Base-by-base conservation (phyloP, 164 flowering plant species). In the Vitis riparia region DNA sequence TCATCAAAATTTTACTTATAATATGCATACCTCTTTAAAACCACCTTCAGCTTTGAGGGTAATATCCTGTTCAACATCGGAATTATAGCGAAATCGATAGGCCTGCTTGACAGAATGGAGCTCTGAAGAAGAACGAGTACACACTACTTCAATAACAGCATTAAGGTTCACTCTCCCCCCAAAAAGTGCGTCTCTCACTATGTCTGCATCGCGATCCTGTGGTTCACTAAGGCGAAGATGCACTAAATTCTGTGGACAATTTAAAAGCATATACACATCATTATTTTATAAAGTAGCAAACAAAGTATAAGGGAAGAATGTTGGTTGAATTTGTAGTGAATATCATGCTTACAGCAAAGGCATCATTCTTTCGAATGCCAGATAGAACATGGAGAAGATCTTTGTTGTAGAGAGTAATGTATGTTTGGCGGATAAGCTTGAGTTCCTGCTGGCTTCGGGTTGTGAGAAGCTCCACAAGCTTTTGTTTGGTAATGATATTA, bases 1-100 rank as follows among this genome's bases (percentile, higher is more conserved):
- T 23, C 27, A 23, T 23, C 19, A 56, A 13, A 56, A 12, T 8
- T 15, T 56, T 10, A 8, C 16, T 56, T 8, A 19, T 5, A 58
- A 58, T 66, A 57, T 27, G 30, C 48, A 27, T 72, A 79, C 84
- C 80, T 79, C 80, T 71, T 71, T 76, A 53, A 70, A 66, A 47
- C 63, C 58, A 60, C 80, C 76, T 30, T 12, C 47, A 11, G 55
- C 59, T 62, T 75, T 79, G 62, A 72, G 74, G 12, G 82, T 51
- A 51, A 81, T 14, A 60, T 81, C 82, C 47, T 76, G 80, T 65
- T 79, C 84, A 27, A 81, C 47, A 64, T 74, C 72, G 13, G 78
- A 69, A 62, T 51, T 69, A 59, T 76, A 81, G n/a, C 61, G 70
- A 68, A 63, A 32, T 8, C 14, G 68, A 52, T 79, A 81, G 37